Conservation (phyloP, 1,284 basidiomycete species). For the Papiliotrema flavescens region DNA sequence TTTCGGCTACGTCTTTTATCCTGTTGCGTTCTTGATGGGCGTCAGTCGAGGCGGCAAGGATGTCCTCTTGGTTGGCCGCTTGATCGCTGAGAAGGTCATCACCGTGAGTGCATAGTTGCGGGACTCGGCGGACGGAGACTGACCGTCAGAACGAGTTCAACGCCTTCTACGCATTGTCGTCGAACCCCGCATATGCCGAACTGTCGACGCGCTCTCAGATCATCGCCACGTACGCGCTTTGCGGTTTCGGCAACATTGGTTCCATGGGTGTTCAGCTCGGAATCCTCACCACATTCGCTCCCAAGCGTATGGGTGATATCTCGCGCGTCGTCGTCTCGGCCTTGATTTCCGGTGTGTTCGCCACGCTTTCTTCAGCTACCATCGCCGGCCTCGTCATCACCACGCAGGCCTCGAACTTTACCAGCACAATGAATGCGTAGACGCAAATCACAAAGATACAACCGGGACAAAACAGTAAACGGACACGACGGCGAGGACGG, state of each 20-base stretch:
- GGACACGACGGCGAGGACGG: no score
- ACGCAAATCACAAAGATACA: no score
- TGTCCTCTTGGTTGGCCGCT: slow-evolving; percentile 49
- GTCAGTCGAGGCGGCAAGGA: slow-evolving; percentile 41
- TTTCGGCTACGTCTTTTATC: slow-evolving; percentile 82
- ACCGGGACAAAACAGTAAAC: no score
- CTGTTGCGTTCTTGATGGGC: slow-evolving; percentile 76
- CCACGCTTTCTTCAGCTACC: slow-evolving; percentile 23
- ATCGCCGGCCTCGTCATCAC: slow-evolving; percentile 22
- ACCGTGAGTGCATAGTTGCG: no score
- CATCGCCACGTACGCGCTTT: slow-evolving; percentile 55
- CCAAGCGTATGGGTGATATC: slow-evolving; percentile 68
- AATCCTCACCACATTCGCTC: slow-evolving; percentile 76
- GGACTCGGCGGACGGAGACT: background rate
- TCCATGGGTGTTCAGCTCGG: slow-evolving; percentile 88
- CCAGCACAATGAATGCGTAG: no score
- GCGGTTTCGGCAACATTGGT: slow-evolving; percentile 77
- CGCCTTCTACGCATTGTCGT: slow-evolving; percentile 58
- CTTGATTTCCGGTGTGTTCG: slow-evolving; percentile 55
- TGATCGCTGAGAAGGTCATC: slow-evolving; percentile 81
- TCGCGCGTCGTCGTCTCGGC: slow-evolving; percentile 68
- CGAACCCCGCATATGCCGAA: slow-evolving; percentile 14
- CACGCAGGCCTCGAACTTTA: slow-evolving; percentile 2
- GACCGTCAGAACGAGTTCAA: slow-evolving; percentile 56
- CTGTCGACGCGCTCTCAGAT: slow-evolving; percentile 21